Conservation (phyloP, 2,329 filamentous ascomycete genomes). For the Sporothrix luriei region DNA sequence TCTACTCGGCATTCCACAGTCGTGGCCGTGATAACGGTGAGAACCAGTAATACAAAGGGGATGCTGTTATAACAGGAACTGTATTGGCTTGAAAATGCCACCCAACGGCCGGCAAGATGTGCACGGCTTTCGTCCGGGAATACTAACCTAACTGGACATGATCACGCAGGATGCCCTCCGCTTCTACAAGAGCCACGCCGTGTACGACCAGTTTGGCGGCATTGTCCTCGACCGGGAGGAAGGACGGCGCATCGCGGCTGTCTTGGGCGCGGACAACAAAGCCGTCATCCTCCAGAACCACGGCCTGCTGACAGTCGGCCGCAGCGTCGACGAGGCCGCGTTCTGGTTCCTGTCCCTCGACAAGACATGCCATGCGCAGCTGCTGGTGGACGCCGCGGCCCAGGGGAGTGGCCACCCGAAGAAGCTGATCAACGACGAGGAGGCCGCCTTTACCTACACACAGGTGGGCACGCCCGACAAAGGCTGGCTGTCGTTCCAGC, state of each 20-base stretch:
- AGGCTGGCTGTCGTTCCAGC: constrained; percentile 57
- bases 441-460: constrained; percentile 40
- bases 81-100: neutral
- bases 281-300: constrained; percentile 70
- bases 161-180: constrained; percentile 66
- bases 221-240: constrained; percentile 63
- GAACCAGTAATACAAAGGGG: too few species aligned
- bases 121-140: neutral
- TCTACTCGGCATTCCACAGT: constrained; percentile 30
- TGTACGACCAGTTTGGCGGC: constrained; percentile 61
- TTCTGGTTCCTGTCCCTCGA: constrained; percentile 70
- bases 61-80: too few species aligned
- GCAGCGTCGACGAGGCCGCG: constrained; percentile 72
- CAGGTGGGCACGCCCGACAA: constrained; percentile 51
- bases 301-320: constrained; percentile 68
- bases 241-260: constrained; percentile 62
- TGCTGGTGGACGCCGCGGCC: constrained; percentile 61
- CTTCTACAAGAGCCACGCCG: constrained; percentile 66
- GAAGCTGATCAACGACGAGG: constrained; percentile 43
- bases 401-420: constrained; percentile 14
- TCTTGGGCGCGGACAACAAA: constrained; percentile 60
- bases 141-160: constrained; percentile 65
- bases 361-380: constrained; percentile 66
- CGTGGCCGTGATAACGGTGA: constrained; percentile 1
- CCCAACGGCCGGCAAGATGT: neutral